These are phyloP conservation scores for Cryphonectria radicalis DNA, from an alignment of 2,329 filamentous ascomycete species.

Conservation along the genomic window DNA sequence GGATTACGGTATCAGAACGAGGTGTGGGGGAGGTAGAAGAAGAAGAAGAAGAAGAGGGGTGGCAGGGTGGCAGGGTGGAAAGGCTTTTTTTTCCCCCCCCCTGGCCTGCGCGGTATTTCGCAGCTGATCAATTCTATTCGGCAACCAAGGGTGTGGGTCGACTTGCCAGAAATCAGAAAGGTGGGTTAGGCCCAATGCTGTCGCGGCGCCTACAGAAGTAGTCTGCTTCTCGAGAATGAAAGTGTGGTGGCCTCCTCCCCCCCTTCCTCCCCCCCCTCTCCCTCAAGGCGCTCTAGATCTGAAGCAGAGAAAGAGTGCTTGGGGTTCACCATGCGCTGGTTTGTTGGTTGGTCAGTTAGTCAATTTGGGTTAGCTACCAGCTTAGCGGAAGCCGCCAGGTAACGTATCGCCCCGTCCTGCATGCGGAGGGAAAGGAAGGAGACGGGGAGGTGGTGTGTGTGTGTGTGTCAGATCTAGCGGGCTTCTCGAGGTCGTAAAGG, in stretches of 20 bases:
- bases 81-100: background rate
- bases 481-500: background rate
- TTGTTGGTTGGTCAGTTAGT: background rate
- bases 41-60: background rate
- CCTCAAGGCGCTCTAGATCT: background rate
- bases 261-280: background rate
- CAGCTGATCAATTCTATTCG: background rate
- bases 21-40: background rate
- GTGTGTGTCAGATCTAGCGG: background rate
- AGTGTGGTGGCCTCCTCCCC: background rate
- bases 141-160: background rate
- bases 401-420: background rate
- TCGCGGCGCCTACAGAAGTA: background rate
- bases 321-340: background rate
- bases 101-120: background rate
- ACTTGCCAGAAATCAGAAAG: background rate
- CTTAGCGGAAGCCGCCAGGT: slow-evolving; percentile 18
- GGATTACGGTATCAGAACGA: background rate
- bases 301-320: background rate
- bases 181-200: background rate
- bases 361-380: slow-evolving; percentile 15
- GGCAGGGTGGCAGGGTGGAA: background rate
- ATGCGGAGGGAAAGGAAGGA: background rate
- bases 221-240: background rate
- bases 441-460: no score